Evolutionary conservation across 192 early-diverging fungal species (phyloP).

Genomic region (Anaeromyces robustus): DNA sequence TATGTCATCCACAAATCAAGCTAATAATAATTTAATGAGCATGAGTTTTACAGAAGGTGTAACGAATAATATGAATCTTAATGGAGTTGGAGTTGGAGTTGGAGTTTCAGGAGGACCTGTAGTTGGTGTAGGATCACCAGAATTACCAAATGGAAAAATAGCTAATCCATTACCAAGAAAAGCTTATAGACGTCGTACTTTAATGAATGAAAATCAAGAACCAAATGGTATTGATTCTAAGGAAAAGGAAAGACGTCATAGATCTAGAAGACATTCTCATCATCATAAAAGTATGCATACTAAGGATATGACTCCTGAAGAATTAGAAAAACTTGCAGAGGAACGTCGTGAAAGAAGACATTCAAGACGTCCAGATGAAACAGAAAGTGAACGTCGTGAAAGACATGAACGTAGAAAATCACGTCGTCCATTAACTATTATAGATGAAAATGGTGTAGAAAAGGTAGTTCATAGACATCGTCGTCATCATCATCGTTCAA

Average conservation of each 20-base stretch:
- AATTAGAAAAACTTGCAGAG: not conserved
- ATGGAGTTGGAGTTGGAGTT: too few relatives aligned
- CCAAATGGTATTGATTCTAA: not conserved
- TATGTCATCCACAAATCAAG: not conserved
- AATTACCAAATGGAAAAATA: not conserved
- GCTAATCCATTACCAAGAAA: not conserved
- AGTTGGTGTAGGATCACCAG: not conserved
- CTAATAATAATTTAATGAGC: not conserved
- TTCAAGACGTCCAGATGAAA: not conserved
- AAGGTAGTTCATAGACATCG: not conserved
- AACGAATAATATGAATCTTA: not conserved
- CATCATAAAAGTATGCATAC: not conserved
- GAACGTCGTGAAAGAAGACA: not conserved
- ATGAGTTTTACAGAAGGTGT: not conserved
- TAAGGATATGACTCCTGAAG: not conserved
- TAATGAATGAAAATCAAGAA: not conserved
- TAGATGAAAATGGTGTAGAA: not conserved
- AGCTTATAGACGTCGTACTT: not conserved
- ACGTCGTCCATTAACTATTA: not conserved
- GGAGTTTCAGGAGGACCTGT: too few relatives aligned
- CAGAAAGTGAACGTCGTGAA: not conserved
- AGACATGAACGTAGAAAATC: not conserved
- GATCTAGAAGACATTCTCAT: not conserved
- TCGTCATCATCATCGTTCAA: not conserved
- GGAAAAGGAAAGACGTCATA: not conserved